Evolutionary conservation across 331 rosid species (phyloP).

Genomic region (Pyrus hybrid): DNA sequence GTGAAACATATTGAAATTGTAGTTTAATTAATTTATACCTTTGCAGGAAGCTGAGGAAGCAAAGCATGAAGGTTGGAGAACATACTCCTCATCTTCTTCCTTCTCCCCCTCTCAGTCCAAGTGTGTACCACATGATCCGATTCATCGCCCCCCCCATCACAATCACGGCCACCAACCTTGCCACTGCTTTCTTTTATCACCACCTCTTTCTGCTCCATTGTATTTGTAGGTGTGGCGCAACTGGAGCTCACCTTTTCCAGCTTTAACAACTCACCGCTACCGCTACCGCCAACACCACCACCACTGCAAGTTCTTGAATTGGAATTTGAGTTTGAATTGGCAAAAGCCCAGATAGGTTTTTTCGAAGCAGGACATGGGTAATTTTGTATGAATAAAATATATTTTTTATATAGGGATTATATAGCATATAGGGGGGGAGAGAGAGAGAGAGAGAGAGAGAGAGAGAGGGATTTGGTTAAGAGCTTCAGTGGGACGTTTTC

Average conservation of each 20-base stretch:
- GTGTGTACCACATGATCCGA: constrained; percentile 39
- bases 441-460: too few species aligned
- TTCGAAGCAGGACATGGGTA: neutral
- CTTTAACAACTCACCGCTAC: neutral
- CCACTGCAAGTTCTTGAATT: neutral
- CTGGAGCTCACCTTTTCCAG: neutral
- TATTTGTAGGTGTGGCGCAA: neutral
- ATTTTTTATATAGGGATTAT: too few species aligned
- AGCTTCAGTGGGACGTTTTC: neutral
- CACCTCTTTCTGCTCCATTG: constrained; percentile 4
- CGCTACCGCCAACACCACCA: neutral
- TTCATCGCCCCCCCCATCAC: neutral
- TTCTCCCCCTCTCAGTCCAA: constrained; percentile 59
- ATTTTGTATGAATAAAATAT: too few species aligned
- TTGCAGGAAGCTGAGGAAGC: constrained; percentile 62
- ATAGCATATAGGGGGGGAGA: too few species aligned
- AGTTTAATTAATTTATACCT: constrained; percentile 19
- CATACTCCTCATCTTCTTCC: constrained; percentile 70
- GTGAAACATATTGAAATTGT: too few species aligned
- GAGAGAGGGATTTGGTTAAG: neutral
- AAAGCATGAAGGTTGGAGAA: constrained; percentile 49
- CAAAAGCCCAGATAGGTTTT: neutral
- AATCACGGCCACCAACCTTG: neutral
- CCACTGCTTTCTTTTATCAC: neutral
- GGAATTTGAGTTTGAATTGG: neutral